Evolutionary conservation across 2,329 filamentous ascomycete genomes (phyloP), one percentile per base, ranked within the genome.

Genomic region (Gnomoniopsis smithogilvyi): DNA sequence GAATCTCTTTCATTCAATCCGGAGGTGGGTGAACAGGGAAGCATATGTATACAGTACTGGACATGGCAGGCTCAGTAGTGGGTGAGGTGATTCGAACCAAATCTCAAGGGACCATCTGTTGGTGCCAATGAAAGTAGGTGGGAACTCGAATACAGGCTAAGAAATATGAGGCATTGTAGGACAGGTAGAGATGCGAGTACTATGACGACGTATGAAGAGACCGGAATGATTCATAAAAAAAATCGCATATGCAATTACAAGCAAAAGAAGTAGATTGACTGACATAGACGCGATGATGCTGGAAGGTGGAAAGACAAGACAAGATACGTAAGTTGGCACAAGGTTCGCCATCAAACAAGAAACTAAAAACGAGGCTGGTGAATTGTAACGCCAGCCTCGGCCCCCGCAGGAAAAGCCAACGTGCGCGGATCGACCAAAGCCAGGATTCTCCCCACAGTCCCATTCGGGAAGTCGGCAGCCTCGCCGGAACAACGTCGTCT

Each of bases 381-480:
- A 30, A 30, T 8, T 30, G 8, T 21, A 36, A 21, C 34, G 36
- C 26, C 51, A 52, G 51, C 51, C 51, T 52, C 26, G 26, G 14
- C 34, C 36, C 8, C 51, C 33, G n/a, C n/a, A n/a, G n/a, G n/a
- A n/a, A 51, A 24, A 26, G 34, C 6, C 15, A n/a, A n/a, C 34
- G 22, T 30, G 21, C 22, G 17, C 51, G 12, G n/a, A 17, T 19
- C n/a, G n/a, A 22, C 22, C n/a, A n/a, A 30, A 30, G 17, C 26
- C 17, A 46, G 38, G 36, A 41, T 15, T 41, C 38, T 14, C 36
- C 36, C 22, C 11, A 26, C 36, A 10, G n/a, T 46, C 51, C 41
- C 10, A 43, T 54, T 54, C 17, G 51, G 51, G 51, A 46, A 54
- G 41, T 30, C 19, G 51, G 26, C 41, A 54, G 51, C 51, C 51